These are phyloP conservation scores for Cunninghamia lanceolata DNA, from an alignment of 75 land plant genomes.

Conservation along the genomic window DNA sequence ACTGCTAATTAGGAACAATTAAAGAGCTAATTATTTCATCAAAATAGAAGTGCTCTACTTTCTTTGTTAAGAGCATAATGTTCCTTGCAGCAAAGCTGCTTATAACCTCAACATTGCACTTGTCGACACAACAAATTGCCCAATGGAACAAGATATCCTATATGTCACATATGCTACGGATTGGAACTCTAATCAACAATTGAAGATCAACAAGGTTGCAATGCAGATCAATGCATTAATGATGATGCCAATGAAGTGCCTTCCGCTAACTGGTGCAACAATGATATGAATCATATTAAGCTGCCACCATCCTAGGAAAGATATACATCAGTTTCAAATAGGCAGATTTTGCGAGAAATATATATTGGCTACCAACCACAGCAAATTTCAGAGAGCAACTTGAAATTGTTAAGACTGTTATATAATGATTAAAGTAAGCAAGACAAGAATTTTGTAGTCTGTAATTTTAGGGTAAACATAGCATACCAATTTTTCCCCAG, in stretches of 20 bases:
- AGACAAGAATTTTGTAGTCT: slow-evolving; percentile 1
- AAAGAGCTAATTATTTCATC: background rate
- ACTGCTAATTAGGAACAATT: background rate
- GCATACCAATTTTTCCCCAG: slow-evolving; percentile 83
- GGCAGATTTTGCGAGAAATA: background rate
- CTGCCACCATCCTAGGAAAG: background rate
- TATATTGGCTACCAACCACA: background rate
- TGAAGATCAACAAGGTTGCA: background rate
- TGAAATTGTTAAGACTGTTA: background rate
- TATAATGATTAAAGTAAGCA: background rate
- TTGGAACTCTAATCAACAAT: background rate
- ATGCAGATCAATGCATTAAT: background rate
- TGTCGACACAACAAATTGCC: background rate
- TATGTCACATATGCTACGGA: background rate
- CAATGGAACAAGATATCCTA: background rate
- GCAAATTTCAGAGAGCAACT: background rate
- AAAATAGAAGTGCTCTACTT: background rate
- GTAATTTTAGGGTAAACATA: background rate
- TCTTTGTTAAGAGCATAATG: background rate
- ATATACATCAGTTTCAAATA: background rate
- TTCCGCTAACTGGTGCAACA: background rate
- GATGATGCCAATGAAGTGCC: background rate
- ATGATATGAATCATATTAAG: background rate
- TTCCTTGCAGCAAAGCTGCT: background rate
- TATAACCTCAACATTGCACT: background rate